phyloP scores from a whole-genome alignment of 371 early-diverging fungal genomes.

The Mucor indicus region DNA sequence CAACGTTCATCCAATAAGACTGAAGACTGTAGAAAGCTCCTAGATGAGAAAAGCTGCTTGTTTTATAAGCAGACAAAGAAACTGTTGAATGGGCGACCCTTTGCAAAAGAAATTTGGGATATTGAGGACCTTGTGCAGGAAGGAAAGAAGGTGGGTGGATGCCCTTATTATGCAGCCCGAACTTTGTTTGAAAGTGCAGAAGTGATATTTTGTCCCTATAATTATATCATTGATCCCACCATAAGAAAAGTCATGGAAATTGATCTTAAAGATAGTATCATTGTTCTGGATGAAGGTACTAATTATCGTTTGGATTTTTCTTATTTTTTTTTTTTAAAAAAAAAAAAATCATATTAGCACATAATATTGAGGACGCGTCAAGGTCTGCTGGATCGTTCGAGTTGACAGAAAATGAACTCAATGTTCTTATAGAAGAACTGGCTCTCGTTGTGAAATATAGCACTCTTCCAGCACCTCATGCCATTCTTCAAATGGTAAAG shows the following conservation, averaged over 20 bases:
- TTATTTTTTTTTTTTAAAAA: background rate
- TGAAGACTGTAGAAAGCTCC: background rate
- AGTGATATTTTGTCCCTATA: constrained; percentile 91
- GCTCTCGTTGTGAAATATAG: constrained; percentile 19
- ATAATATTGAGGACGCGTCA: constrained; percentile 60
- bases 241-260: constrained; percentile 63
- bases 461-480: no score
- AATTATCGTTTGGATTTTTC: constrained; percentile 6
- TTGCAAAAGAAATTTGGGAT: constrained; percentile 51
- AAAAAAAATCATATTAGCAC: constrained; percentile 18
- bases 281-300: constrained; percentile 89
- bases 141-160: constrained; percentile 49
- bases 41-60: no score
- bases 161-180: constrained; percentile 84
- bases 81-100: constrained; percentile 47
- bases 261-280: constrained; percentile 55
- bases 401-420: constrained; percentile 39
- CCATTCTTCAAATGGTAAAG: no score
- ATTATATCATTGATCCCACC: constrained; percentile 82
- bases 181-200: constrained; percentile 62
- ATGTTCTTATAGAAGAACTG: constrained; percentile 35
- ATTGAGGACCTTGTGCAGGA: constrained; percentile 69
- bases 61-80: constrained; percentile 39
- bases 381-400: constrained; percentile 55
- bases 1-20: no score